phyloP scores from a whole-genome alignment of 2,329 filamentous ascomycete genomes.

The Fusarium sp. region DNA sequence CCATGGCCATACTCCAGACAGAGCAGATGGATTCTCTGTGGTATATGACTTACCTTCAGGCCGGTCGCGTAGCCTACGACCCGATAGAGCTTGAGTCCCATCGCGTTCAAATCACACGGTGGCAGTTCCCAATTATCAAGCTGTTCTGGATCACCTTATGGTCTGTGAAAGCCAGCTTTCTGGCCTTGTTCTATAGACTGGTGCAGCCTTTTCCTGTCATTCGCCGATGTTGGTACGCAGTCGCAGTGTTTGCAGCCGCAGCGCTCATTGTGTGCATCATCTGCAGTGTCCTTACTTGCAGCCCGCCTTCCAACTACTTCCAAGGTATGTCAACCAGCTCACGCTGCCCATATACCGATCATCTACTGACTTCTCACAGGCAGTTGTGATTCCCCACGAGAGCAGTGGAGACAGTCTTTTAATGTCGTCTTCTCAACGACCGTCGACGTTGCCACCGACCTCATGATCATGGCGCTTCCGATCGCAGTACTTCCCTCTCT shows the following conservation, averaged over 20 bases:
- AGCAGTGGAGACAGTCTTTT: constrained; percentile 5
- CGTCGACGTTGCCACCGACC: constrained; percentile 10
- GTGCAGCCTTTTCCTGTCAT: constrained; percentile 10
- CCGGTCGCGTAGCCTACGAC: not conserved
- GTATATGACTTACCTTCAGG: constrained; percentile 13
- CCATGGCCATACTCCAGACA: constrained; percentile 22
- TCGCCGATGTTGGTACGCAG: constrained; percentile 11
- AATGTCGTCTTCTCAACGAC: constrained; percentile 21
- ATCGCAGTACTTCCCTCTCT: constrained; percentile 15
- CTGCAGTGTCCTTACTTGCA: constrained; percentile 14
- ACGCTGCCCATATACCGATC: rapidly evolving
- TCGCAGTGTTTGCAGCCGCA: not conserved
- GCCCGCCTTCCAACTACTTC: constrained; percentile 10
- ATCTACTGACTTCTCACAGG: not conserved
- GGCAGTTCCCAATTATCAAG: constrained; percentile 25
- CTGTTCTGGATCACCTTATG: constrained; percentile 24
- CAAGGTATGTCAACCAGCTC: not conserved
- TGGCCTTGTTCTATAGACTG: constrained; percentile 9
- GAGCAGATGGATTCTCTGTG: constrained; percentile 21
- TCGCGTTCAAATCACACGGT: not conserved
- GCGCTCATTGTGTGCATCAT: constrained; percentile 3
- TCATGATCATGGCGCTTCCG: constrained; percentile 26
- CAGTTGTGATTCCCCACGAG: not conserved
- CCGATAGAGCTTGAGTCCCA: not conserved
- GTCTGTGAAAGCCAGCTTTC: constrained; percentile 24